Evolutionary conservation across 2,329 filamentous ascomycete species (phyloP).

Genomic region (Aspergillus aculeatus): DNA sequence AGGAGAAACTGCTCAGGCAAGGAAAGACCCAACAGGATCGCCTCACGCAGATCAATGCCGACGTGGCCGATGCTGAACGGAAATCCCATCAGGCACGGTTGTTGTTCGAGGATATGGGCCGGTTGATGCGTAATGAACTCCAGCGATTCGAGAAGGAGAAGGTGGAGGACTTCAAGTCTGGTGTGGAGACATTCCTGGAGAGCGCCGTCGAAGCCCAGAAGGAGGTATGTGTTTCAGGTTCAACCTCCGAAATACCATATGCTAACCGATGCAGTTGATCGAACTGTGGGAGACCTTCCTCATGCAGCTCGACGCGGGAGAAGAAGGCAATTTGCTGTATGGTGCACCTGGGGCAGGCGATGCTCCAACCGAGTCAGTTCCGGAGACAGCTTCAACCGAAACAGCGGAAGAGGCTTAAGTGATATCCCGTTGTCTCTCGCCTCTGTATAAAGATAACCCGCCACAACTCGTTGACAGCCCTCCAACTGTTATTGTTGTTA

Average conservation of each 20-base stretch:
- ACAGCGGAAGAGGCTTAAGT: conserved; percentile 21
- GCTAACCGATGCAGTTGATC: conserved; percentile 54
- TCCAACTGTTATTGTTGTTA: background rate
- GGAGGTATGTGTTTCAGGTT: conserved; percentile 63
- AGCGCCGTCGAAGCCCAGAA: conserved; percentile 97
- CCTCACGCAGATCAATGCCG: conserved; percentile 84
- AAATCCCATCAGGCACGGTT: conserved; percentile 87
- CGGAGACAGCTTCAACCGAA: conserved; percentile 11
- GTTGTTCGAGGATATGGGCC: conserved; percentile 95
- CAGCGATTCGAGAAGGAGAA: conserved; percentile 96
- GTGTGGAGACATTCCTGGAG: conserved; percentile 95
- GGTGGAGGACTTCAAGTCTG: conserved; percentile 98
- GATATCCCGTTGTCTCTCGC: conserved; percentile 4
- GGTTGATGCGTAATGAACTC: conserved; percentile 84
- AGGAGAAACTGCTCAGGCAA: conserved; percentile 93
- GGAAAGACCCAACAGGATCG: conserved; percentile 95
- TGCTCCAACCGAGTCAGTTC: conserved; percentile 19
- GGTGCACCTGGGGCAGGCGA: conserved; percentile 27
- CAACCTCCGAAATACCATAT: conserved; percentile 1
- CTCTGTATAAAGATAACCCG: conserved; percentile 18
- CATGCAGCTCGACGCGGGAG: conserved; percentile 90
- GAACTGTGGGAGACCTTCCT: conserved; percentile 99
- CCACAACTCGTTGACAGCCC: conserved; percentile 8
- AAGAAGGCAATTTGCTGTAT: conserved; percentile 63
- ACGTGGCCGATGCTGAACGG: conserved; percentile 91